Evolutionary conservation across 495 filamentous ascomycete genomes (phyloP).

Genomic region (Aspergillus asperescens): DNA sequence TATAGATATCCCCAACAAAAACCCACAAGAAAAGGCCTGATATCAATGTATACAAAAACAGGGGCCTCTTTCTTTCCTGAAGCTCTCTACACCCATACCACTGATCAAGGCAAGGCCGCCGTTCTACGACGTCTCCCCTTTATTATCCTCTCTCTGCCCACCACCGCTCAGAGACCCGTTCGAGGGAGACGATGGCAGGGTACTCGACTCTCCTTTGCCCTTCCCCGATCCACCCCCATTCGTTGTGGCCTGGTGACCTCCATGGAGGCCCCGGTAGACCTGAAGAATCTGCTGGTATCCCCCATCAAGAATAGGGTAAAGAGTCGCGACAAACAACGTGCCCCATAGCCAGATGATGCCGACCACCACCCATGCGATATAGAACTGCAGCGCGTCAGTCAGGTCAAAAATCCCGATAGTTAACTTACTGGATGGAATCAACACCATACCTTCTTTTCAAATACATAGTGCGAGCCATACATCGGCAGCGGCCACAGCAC

Average conservation of each 20-base stretch:
- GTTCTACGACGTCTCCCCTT: too few relatives aligned
- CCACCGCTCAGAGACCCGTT: too few relatives aligned
- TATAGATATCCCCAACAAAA: too few relatives aligned
- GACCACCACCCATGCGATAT: conserved; percentile 71
- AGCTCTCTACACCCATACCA: too few relatives aligned
- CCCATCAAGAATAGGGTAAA: conserved; percentile 35
- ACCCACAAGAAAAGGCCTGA: too few relatives aligned
- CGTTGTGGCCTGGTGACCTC: neutral
- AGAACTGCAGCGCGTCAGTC: conserved; percentile 49
- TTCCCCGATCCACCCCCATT: neutral
- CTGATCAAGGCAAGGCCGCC: too few relatives aligned
- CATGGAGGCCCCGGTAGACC: conserved; percentile 6
- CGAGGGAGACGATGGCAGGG: too few relatives aligned
- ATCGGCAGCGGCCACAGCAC: conserved; percentile 40
- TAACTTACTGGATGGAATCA: too few relatives aligned
- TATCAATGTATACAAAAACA: too few relatives aligned
- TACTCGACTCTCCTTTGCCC: neutral
- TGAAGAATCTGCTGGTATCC: conserved; percentile 27
- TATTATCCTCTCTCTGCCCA: too few relatives aligned
- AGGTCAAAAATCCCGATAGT: too few relatives aligned
- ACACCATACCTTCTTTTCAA: conserved; percentile 29
- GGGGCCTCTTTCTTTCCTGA: too few relatives aligned
- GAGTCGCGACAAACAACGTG: conserved; percentile 31
- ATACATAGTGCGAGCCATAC: conserved; percentile 37
- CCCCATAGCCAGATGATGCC: conserved; percentile 70